Percentiles rank a stretch among this genome's conserved stretches.
Evolutionary conservation across 23 red algal species (phyloP).

Genomic region (Gracilariopsis chorda): DNA sequence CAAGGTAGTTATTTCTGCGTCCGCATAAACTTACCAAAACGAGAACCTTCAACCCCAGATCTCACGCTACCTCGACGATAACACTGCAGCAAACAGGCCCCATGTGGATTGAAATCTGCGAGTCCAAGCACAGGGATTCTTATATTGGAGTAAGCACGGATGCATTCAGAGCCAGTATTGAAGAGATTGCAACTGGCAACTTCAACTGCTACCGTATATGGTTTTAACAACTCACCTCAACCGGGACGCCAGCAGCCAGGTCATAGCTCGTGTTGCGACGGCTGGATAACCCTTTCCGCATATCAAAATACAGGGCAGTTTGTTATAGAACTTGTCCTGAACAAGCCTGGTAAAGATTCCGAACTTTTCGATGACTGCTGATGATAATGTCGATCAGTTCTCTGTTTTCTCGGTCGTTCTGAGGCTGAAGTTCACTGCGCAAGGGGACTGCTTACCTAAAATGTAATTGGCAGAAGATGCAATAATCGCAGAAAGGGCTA

Average conservation of each 20-base stretch:
- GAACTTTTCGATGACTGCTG: conserved; percentile 78
- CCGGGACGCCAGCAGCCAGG: conserved; percentile 14
- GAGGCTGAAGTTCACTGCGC: too few relatives aligned
- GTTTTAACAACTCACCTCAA: conserved; percentile 21
- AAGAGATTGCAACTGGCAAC: not conserved
- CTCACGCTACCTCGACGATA: conserved; percentile 52
- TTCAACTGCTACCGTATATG: not conserved
- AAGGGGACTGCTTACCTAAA: conserved; percentile 32
- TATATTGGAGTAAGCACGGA: not conserved
- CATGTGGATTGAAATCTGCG: conserved; percentile 80
- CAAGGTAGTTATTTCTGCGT: too few relatives aligned
- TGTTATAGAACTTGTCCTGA: conserved; percentile 63
- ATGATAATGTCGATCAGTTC: too few relatives aligned
- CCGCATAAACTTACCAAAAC: conserved; percentile 32
- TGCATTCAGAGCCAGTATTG: not conserved
- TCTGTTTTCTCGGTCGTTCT: too few relatives aligned
- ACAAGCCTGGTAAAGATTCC: conserved; percentile 70
- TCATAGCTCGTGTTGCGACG: conserved; percentile 63
- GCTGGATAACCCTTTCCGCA: conserved; percentile 79
- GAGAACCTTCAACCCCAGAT: conserved; percentile 20
- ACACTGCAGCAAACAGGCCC: conserved; percentile 53
- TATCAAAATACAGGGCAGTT: conserved; percentile 55
- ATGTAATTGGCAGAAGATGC: conserved; percentile 46
- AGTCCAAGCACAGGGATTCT: conserved; percentile 69
- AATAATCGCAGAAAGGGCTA: conserved; percentile 6